Conservation (phyloP, 495 filamentous ascomycete genomes). For the Penicillium canariense region DNA sequence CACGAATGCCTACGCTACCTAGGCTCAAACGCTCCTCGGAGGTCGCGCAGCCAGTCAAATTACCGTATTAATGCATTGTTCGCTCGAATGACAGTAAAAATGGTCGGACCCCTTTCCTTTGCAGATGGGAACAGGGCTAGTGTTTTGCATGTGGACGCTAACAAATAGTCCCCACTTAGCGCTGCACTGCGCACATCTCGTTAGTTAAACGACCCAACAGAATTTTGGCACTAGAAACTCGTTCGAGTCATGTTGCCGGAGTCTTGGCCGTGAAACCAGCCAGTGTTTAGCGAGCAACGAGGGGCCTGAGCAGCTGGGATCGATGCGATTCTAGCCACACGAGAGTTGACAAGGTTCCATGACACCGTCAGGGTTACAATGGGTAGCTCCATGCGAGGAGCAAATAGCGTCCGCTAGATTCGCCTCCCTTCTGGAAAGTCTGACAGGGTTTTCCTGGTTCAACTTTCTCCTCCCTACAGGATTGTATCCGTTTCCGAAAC, state of each 20-base stretch:
- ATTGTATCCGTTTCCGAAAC: background rate
- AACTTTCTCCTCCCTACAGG: slow-evolving; percentile 4
- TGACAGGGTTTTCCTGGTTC: background rate
- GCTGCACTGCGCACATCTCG: background rate
- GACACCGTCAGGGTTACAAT: background rate
- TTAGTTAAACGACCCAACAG: slow-evolving; percentile 4
- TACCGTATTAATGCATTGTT: slow-evolving; percentile 3
- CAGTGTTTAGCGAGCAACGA: background rate
- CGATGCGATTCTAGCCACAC: background rate
- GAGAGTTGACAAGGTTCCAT: background rate
- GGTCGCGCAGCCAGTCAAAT: background rate
- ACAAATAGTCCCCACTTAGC: slow-evolving; percentile 4
- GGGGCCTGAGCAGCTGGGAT: slow-evolving; percentile 4
- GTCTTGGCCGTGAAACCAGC: background rate
- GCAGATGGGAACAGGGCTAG: slow-evolving; percentile 7
- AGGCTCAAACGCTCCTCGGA: background rate
- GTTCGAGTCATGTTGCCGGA: slow-evolving; percentile 15
- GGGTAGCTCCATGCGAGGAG: background rate
- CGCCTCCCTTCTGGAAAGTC: background rate
- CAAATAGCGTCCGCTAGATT: background rate
- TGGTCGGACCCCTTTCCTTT: slow-evolving; percentile 6
- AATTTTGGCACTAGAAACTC: slow-evolving; percentile 5
- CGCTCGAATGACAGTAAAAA: slow-evolving; percentile 2
- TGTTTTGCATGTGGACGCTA: slow-evolving; percentile 8
- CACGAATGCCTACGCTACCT: background rate